Percentiles rank a stretch among this genome's conserved stretches.
Conservation (phyloP, 2,329 filamentous ascomycete species). For the Zasmidium citrigriseum region DNA sequence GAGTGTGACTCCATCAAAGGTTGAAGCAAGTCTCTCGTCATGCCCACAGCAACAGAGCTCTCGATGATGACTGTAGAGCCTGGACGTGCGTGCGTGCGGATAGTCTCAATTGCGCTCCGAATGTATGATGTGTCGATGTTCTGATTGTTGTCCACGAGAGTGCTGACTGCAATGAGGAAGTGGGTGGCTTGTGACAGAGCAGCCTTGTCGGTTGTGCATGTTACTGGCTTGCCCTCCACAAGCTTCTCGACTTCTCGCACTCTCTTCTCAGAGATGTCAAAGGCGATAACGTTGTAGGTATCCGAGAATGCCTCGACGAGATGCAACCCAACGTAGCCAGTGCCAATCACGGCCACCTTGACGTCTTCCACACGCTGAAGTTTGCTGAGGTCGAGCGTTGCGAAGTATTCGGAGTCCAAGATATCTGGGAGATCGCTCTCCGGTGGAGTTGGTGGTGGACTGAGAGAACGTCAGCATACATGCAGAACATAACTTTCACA, state of each 20-base stretch:
- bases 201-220: background rate
- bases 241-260: background rate
- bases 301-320: conserved; percentile 6
- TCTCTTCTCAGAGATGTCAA: conserved; percentile 5
- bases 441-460: too few species aligned
- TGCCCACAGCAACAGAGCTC: conserved; percentile 7
- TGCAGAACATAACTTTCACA: too few species aligned
- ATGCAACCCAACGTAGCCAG: conserved; percentile 7
- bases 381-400: too few species aligned
- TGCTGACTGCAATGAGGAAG: conserved; percentile 6
- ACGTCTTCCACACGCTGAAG: too few species aligned
- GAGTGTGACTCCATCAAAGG: background rate
- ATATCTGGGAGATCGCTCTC: too few species aligned
- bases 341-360: conserved; percentile 6
- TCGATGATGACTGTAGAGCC: conserved; percentile 8
- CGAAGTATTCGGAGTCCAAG: too few species aligned
- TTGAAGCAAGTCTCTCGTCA: conserved; percentile 5
- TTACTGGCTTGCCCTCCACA: background rate
- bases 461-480: too few species aligned
- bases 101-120: conserved; percentile 1
- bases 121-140: conserved; percentile 5
- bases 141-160: background rate
- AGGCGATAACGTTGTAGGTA: conserved; percentile 5
- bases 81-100: background rate
- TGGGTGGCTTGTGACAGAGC: background rate